Conservation (phyloP, 1,284 basidiomycete genomes). For the Puccinia polysora region DNA sequence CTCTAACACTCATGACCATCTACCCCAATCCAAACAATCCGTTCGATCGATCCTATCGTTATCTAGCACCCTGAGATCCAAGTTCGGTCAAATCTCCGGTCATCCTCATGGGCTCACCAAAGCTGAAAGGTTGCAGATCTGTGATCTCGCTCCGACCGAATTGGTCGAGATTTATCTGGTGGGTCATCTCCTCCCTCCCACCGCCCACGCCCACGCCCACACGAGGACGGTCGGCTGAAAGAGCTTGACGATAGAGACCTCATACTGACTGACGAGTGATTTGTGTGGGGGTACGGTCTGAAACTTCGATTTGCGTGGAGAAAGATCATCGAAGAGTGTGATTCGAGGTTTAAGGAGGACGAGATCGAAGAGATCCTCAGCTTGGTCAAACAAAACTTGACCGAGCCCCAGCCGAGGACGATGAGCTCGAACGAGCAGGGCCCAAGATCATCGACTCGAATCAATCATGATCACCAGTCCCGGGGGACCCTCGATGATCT, state of each 20-base stretch:
- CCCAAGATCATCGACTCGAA: not conserved
- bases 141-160: constrained; percentile 39
- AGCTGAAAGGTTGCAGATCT: constrained; percentile 41
- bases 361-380: constrained; percentile 37
- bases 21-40: constrained; percentile 38
- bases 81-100: constrained; percentile 34
- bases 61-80: not conserved
- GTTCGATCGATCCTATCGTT: constrained; percentile 11
- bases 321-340: constrained; percentile 44
- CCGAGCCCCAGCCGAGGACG: too few species aligned
- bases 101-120: constrained; percentile 32
- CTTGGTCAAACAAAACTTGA: constrained; percentile 15
- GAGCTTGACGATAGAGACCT: not conserved
- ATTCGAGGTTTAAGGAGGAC: constrained; percentile 30
- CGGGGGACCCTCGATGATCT: not conserved
- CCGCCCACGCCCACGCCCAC: too few species aligned
- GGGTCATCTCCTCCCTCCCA: not conserved
- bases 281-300: too few species aligned
- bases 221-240: too few species aligned
- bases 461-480: not conserved
- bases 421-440: too few species aligned
- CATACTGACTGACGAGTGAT: not conserved
- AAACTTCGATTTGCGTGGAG: too few species aligned
- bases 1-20: constrained; percentile 7
- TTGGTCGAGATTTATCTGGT: constrained; percentile 39